These are phyloP conservation scores for Cryphonectria japonica DNA, from an alignment of 2,329 filamentous ascomycete genomes.

Conservation along the genomic window DNA sequence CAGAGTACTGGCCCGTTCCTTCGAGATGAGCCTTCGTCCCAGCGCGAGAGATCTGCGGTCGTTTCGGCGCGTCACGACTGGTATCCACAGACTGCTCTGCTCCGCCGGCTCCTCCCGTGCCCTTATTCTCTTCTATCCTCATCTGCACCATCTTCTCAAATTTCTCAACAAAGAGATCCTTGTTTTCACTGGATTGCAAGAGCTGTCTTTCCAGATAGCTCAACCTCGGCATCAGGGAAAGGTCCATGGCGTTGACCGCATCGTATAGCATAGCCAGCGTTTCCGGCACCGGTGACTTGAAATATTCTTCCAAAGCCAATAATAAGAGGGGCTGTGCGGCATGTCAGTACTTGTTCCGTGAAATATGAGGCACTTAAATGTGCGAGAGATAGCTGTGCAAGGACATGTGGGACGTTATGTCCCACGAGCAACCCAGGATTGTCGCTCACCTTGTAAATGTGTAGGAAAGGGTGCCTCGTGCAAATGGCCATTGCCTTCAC, in stretches of 20 bases:
- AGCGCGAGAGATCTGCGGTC: conserved; percentile 58
- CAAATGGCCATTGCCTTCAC: conserved; percentile 99
- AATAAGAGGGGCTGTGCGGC: conserved; percentile 74
- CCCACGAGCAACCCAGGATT: neutral
- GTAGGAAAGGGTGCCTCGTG: conserved; percentile 93
- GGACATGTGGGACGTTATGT: conserved; percentile 37
- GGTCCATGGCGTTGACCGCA: conserved; percentile 94
- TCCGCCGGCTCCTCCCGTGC: conserved; percentile 32
- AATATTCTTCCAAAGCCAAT: conserved; percentile 93
- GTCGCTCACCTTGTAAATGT: conserved; percentile 82
- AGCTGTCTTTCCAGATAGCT: conserved; percentile 84
- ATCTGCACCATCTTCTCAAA: conserved; percentile 93
- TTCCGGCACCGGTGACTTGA: conserved; percentile 85
- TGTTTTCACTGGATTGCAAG: conserved; percentile 86
- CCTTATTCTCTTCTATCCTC: conserved; percentile 69
- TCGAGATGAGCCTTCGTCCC: conserved; percentile 67
- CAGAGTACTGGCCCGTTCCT: conserved; percentile 68
- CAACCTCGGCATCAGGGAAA: conserved; percentile 87
- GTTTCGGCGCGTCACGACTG: conserved; percentile 51
- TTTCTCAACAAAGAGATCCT: conserved; percentile 96
- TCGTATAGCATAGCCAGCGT: conserved; percentile 88
- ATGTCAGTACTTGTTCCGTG: conserved; percentile 29
- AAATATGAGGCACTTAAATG: neutral
- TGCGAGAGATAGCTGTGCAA: neutral
- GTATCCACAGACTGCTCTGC: conserved; percentile 47